phyloP scores from a whole-genome alignment of 129 eudicot genomes.

The Dittrichia graveolens region DNA sequence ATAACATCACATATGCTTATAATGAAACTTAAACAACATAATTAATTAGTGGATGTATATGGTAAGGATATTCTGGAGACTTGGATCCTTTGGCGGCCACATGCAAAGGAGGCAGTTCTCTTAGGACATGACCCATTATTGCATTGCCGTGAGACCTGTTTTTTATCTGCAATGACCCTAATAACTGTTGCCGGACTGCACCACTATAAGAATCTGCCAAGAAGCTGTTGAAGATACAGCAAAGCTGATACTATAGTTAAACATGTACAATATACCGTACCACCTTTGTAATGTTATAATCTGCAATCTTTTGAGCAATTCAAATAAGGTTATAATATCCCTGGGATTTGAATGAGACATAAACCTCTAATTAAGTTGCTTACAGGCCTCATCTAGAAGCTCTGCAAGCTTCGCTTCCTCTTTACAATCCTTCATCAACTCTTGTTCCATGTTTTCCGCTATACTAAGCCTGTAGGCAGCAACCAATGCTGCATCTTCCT shows the following conservation, averaged over 20 bases:
- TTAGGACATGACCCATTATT: background rate
- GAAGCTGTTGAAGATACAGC: background rate
- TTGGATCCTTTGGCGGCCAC: too few relatives aligned
- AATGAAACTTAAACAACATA: too few relatives aligned
- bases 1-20: background rate
- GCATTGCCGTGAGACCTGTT: background rate
- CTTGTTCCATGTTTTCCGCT: too few relatives aligned
- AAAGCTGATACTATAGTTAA: background rate
- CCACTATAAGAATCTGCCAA: background rate
- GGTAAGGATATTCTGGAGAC: background rate
- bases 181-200: background rate
- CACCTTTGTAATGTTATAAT: too few relatives aligned
- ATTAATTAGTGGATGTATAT: conserved; percentile 6
- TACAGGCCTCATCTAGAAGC: too few relatives aligned
- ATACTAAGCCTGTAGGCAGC: too few relatives aligned
- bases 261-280: background rate
- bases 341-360: too few relatives aligned
- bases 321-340: background rate
- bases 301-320: background rate
- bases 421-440: too few relatives aligned
- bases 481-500: too few relatives aligned
- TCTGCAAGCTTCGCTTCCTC: too few relatives aligned
- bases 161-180: background rate
- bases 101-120: too few relatives aligned
- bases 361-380: too few relatives aligned